Conservation (phyloP, 2,329 filamentous ascomycete species). For the Penicillium sp. region DNA sequence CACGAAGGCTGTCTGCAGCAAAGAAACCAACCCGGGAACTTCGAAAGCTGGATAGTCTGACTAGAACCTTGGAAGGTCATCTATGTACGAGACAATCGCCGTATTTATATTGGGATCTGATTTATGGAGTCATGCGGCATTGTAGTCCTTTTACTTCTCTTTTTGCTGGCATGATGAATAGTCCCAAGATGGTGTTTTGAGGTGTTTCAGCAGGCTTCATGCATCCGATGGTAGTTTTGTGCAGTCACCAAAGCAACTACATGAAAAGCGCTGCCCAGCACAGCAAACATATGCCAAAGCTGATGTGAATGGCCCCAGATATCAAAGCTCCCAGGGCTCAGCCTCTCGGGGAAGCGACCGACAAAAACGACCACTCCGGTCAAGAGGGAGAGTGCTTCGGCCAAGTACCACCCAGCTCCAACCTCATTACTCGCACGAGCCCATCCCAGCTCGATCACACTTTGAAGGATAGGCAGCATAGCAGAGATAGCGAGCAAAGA, state of each 20-base stretch:
- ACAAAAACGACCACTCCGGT: slow-evolving; percentile 11
- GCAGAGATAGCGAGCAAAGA: slow-evolving; percentile 27
- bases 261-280: slow-evolving; percentile 12
- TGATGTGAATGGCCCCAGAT: slow-evolving; percentile 18
- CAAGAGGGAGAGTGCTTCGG: slow-evolving; percentile 10
- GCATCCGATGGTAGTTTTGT: slow-evolving; percentile 1
- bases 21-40: no score
- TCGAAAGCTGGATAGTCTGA: no score
- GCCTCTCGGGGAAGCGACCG: slow-evolving; percentile 12
- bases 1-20: no score
- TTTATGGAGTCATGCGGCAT: no score
- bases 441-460: slow-evolving; percentile 26
- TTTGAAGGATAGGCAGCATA: slow-evolving; percentile 31
- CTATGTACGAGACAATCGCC: no score
- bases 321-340: slow-evolving; percentile 15
- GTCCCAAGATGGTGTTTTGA: no score
- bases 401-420: slow-evolving; percentile 13
- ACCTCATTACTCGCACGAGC: slow-evolving; percentile 7
- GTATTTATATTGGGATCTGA: no score
- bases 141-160: no score
- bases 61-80: no score
- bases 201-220: slow-evolving; percentile 1
- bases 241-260: slow-evolving; percentile 9
- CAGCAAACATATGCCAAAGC: slow-evolving; percentile 15
- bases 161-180: no score